Evolutionary conservation across 2,329 filamentous ascomycete genomes (phyloP).

Genomic region (Thermoascus crustaceus): DNA sequence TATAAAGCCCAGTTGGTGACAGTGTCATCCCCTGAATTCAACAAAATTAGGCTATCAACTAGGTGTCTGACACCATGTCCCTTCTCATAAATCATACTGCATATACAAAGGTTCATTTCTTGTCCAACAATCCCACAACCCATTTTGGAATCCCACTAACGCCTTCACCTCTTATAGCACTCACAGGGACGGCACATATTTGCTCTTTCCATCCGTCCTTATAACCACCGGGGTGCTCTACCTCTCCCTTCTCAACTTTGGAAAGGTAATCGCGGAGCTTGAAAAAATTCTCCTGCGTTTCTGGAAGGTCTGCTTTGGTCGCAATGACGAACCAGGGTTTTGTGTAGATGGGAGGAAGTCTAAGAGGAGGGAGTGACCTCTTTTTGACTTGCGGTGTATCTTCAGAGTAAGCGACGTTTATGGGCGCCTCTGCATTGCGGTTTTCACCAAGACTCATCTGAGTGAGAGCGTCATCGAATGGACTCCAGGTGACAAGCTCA

Average conservation of each 20-base stretch:
- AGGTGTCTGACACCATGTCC: no score
- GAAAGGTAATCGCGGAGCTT: slow-evolving; percentile 63
- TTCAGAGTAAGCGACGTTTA: slow-evolving; percentile 1
- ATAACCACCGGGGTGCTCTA: slow-evolving; percentile 67
- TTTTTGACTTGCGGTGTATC: not conserved
- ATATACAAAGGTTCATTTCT: slow-evolving; percentile 5
- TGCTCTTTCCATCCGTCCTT: slow-evolving; percentile 53
- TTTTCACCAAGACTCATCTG: slow-evolving; percentile 11
- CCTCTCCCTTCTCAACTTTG: slow-evolving; percentile 52
- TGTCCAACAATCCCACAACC: slow-evolving; percentile 35
- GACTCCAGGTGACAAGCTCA: slow-evolving; percentile 49
- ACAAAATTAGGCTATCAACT: no score
- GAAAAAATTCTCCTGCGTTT: slow-evolving; percentile 69
- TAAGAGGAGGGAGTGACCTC: slow-evolving; percentile 37
- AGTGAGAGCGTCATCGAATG: slow-evolving; percentile 18
- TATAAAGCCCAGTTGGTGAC: no score
- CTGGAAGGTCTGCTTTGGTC: slow-evolving; percentile 79
- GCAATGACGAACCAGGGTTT: slow-evolving; percentile 97
- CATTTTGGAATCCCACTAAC: slow-evolving; percentile 49
- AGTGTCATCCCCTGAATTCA: no score
- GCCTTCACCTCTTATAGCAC: slow-evolving; percentile 80
- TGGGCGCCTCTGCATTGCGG: not conserved
- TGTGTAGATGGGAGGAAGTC: slow-evolving; percentile 65
- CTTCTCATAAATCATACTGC: no score
- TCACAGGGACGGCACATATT: slow-evolving; percentile 68